A percentile compares a stretch with the other conserved stretches of the same genome.
Evolutionary conservation across 2,329 filamentous ascomycete species (phyloP).

Genomic region (Ophiocordyceps unilateralis): DNA sequence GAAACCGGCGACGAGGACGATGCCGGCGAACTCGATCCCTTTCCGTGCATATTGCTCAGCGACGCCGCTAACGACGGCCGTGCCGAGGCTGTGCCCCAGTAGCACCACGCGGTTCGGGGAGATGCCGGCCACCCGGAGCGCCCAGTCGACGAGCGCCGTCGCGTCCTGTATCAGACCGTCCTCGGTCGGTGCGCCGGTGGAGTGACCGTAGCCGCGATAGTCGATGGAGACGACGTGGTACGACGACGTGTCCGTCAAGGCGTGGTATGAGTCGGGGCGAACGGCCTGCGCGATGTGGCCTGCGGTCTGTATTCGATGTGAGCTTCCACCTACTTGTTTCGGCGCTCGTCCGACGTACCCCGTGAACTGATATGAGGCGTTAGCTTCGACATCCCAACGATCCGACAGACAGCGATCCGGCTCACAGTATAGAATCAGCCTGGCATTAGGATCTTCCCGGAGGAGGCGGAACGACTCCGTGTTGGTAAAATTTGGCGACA

Average conservation of each 20-base stretch:
- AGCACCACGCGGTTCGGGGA: constrained; percentile 58
- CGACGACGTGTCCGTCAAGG: constrained; percentile 52
- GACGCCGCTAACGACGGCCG: constrained; percentile 61
- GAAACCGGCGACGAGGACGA: constrained; percentile 69
- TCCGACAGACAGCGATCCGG: background rate
- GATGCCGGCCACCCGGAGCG: constrained; percentile 45
- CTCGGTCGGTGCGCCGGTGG: constrained; percentile 66
- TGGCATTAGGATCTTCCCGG: constrained; percentile 42
- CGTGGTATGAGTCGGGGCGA: constrained; percentile 62
- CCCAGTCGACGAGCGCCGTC: constrained; percentile 54
- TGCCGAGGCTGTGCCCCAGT: constrained; percentile 76
- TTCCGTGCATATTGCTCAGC: constrained; percentile 49
- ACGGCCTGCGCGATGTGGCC: constrained; percentile 68
- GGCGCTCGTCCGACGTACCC: constrained; percentile 26
- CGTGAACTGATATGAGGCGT: constrained; percentile 25
- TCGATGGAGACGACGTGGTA: constrained; percentile 79
- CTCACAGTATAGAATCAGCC: constrained; percentile 45
- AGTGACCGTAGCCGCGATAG: constrained; percentile 76
- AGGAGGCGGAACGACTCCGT: constrained; percentile 44
- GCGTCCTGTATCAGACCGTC: constrained; percentile 67
- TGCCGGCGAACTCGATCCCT: constrained; percentile 55
- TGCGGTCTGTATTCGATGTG: constrained; percentile 43
- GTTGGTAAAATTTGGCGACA: constrained; percentile 34
- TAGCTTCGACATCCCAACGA: background rate
- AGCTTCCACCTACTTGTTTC: background rate